Conservation (phyloP, 2,329 filamentous ascomycete species). For the Leptographium lundbergii region DNA sequence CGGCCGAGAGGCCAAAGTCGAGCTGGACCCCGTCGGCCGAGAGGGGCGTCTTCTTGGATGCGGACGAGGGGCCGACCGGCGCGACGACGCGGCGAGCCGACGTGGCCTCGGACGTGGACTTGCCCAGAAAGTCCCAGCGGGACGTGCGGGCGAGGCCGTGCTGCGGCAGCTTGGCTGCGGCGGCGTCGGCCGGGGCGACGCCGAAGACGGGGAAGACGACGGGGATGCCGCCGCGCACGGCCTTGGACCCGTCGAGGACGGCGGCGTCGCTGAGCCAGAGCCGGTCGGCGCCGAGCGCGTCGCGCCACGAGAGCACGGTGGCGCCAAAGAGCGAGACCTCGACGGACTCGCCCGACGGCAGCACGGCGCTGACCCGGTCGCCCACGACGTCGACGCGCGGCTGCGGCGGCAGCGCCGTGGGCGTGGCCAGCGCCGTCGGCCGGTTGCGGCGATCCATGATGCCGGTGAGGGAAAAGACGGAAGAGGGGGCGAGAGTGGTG, state of each 20-base stretch:
- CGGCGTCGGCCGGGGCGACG: slow-evolving; percentile 54
- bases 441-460: slow-evolving; percentile 69
- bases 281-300: slow-evolving; percentile 60
- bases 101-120: slow-evolving; percentile 28
- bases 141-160: slow-evolving; percentile 90
- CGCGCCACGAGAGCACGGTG: slow-evolving; percentile 89
- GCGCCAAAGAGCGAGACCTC: slow-evolving; percentile 83
- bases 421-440: slow-evolving; percentile 62
- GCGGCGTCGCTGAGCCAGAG: slow-evolving; percentile 75
- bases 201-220: slow-evolving; percentile 95
- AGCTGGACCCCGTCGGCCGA: slow-evolving; percentile 57
- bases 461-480: background rate
- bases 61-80: slow-evolving; percentile 16
- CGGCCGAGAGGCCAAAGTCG: slow-evolving; percentile 79
- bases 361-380: slow-evolving; percentile 60
- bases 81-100: background rate
- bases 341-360: slow-evolving; percentile 78
- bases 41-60: background rate
- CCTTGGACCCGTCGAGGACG: slow-evolving; percentile 72
- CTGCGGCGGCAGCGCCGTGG: slow-evolving; percentile 61
- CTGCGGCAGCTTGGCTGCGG: slow-evolving; percentile 72
- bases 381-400: slow-evolving; percentile 63
- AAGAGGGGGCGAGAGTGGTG: background rate
- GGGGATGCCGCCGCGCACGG: slow-evolving; percentile 83
- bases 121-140: slow-evolving; percentile 88